Conservation (phyloP, 2,329 filamentous ascomycete species). For the Cladosporium sp. region DNA sequence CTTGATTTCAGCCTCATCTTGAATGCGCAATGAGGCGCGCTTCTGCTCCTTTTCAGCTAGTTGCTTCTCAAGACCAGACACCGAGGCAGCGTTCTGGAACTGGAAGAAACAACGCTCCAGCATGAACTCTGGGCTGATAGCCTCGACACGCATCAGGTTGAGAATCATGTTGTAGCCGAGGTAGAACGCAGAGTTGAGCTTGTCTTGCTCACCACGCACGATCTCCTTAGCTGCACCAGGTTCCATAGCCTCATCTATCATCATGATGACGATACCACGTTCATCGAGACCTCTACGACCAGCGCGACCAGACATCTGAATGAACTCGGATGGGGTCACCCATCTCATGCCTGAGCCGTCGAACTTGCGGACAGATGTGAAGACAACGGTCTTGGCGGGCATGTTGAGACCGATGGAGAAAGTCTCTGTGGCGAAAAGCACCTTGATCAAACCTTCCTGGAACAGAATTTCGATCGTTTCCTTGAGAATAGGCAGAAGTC, state of each 20-base stretch:
- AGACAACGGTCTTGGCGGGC: constrained; percentile 99
- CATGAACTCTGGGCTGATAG: constrained; percentile 98
- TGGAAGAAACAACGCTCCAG: constrained; percentile 97
- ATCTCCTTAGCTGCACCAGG: constrained; percentile 91
- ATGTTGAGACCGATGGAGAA: constrained; percentile 99
- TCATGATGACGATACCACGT: constrained; percentile 98
- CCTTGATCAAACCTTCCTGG: constrained; percentile 96
- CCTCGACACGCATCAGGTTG: constrained; percentile 94
- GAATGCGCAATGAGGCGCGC: constrained; percentile 67
- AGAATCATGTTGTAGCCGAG: constrained; percentile 99
- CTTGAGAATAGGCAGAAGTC: constrained; percentile 89
- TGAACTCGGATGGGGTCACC: constrained; percentile 91
- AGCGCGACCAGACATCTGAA: constrained; percentile 97
- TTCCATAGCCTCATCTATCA: constrained; percentile 96
- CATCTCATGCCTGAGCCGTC: constrained; percentile 78
- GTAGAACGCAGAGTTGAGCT: constrained; percentile 95
- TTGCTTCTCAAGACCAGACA: constrained; percentile 78
- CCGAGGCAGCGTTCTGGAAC: constrained; percentile 91
- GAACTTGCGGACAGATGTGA: constrained; percentile 92
- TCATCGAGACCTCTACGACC: constrained; percentile 96
- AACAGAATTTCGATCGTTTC: constrained; percentile 99
- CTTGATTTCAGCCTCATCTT: constrained; percentile 82
- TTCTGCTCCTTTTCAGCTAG: constrained; percentile 73
- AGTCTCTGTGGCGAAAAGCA: constrained; percentile 94
- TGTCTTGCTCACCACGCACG: constrained; percentile 93